These are phyloP conservation scores for Clitoria ternatea DNA, from an alignment of 306 rosid species.

Conservation along the genomic window DNA sequence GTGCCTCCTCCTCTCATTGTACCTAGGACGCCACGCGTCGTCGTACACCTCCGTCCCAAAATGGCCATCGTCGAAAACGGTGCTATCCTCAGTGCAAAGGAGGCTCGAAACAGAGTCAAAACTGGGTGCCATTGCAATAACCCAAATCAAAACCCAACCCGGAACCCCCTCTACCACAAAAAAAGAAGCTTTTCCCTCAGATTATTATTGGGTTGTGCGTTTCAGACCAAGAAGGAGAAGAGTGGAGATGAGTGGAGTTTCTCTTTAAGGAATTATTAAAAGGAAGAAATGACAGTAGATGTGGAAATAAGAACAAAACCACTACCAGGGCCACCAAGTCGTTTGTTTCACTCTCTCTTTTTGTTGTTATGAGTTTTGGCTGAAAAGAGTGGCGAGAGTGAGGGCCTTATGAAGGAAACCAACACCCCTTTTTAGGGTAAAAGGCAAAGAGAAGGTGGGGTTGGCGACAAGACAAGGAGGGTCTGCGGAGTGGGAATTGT, in stretches of 20 bases:
- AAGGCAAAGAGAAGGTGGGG: conserved; percentile 29
- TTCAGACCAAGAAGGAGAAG: not conserved
- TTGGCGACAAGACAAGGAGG: conserved; percentile 25
- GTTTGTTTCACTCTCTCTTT: not conserved
- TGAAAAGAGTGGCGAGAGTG: conserved; percentile 49
- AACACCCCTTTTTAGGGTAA: conserved; percentile 60
- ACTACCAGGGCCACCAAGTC: conserved; percentile 2
- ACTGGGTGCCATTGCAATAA: conserved; percentile 79
- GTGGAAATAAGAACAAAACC: conserved; percentile 30
- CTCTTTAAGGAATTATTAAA: not conserved
- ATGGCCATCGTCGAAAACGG: conserved; percentile 53
- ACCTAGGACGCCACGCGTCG: conserved; percentile 34
- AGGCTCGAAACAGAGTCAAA: conserved; percentile 76
- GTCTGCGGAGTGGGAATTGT: conserved; percentile 14
- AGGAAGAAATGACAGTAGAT: conserved; percentile 21
- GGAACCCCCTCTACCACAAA: not conserved
- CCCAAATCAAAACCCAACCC: not conserved
- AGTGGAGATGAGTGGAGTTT: not conserved
- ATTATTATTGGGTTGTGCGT: conserved; percentile 7
- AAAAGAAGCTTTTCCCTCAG: conserved; percentile 10
- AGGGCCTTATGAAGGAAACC: conserved; percentile 67
- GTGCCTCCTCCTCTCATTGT: no score
- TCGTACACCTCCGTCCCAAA: conserved; percentile 34
- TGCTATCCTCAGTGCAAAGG: conserved; percentile 69
- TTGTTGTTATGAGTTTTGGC: conserved; percentile 24